Conservation (phyloP, 2,329 filamentous ascomycete genomes). For the Diaporthe nobilis region DNA sequence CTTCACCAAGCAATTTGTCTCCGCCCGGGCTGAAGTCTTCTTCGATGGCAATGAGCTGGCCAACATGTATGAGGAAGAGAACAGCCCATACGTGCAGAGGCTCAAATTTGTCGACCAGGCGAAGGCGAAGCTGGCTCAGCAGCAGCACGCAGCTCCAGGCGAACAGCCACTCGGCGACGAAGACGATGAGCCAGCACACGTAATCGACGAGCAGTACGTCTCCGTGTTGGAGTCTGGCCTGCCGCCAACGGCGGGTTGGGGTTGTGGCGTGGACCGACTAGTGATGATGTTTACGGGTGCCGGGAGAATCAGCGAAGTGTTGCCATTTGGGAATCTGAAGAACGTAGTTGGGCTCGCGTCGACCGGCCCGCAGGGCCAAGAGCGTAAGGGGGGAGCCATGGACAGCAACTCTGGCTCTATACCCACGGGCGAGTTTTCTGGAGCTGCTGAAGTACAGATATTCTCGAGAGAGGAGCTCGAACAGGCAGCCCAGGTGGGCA, state of each 20-base stretch:
- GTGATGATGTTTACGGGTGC: conserved; percentile 91
- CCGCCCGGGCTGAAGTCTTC: conserved; percentile 89
- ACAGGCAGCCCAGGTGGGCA: neutral
- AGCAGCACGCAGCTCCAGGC: conserved; percentile 56
- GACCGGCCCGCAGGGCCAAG: conserved; percentile 33
- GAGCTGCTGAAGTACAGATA: neutral
- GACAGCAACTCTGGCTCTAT: neutral
- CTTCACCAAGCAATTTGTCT: conserved; percentile 77
- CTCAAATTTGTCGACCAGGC: conserved; percentile 79
- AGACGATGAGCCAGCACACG: conserved; percentile 61
- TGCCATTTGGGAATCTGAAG: conserved; percentile 89
- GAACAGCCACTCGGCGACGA: conserved; percentile 46
- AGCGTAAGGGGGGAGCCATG: neutral
- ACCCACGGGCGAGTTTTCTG: neutral
- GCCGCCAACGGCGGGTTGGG: conserved; percentile 98
- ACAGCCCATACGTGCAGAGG: conserved; percentile 88
- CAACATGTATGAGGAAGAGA: conserved; percentile 99
- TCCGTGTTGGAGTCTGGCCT: conserved; percentile 88
- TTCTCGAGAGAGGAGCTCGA: neutral
- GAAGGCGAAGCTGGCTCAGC: conserved; percentile 44
- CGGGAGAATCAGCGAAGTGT: conserved; percentile 84
- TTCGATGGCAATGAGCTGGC: conserved; percentile 85
- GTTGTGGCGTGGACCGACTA: conserved; percentile 90
- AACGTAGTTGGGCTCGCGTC: conserved; percentile 71
- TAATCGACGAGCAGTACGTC: conserved; percentile 85